A percentile compares a stretch with the other conserved stretches of the same genome.
phyloP scores from a whole-genome alignment of 176 grass and related monocot genomes.

The Carex cristatella region DNA sequence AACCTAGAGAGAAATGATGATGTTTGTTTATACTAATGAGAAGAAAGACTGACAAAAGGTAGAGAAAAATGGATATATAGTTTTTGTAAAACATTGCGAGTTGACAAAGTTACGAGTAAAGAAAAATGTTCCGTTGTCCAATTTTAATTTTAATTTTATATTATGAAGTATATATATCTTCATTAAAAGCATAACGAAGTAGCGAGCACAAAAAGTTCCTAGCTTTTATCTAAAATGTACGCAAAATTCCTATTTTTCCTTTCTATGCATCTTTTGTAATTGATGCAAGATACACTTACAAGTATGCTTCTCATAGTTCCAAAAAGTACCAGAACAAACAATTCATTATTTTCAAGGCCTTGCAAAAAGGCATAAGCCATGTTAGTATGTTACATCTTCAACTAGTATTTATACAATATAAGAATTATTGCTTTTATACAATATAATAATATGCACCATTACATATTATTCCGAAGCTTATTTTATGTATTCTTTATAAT shows the following conservation, averaged over 20 bases:
- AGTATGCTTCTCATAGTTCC: not conserved
- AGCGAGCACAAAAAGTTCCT: not conserved
- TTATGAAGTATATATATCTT: not conserved
- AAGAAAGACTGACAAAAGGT: not conserved
- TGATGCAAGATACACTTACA: not conserved
- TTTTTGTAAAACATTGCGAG: not conserved
- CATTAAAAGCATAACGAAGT: not conserved
- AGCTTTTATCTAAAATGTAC: not conserved
- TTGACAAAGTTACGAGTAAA: not conserved
- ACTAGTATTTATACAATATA: not conserved
- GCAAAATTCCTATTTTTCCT: not conserved
- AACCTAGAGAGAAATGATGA: not conserved
- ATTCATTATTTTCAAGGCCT: not conserved
- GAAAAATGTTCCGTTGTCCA: not conserved
- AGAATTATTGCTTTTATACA: not conserved
- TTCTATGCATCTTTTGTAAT: not conserved
- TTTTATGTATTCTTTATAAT: not conserved
- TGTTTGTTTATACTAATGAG: not conserved
- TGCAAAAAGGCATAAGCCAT: not conserved
- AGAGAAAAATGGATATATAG: not conserved
- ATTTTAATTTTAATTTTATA: not conserved
- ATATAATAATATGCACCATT: not conserved
- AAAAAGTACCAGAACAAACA: not conserved
- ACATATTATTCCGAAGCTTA: slow-evolving; percentile 1
- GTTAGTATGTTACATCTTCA: not conserved